Evolutionary conservation across 495 filamentous ascomycete genomes (phyloP), one percentile per base, ranked within the genome.

Genomic region (Aspergillus campestris): DNA sequence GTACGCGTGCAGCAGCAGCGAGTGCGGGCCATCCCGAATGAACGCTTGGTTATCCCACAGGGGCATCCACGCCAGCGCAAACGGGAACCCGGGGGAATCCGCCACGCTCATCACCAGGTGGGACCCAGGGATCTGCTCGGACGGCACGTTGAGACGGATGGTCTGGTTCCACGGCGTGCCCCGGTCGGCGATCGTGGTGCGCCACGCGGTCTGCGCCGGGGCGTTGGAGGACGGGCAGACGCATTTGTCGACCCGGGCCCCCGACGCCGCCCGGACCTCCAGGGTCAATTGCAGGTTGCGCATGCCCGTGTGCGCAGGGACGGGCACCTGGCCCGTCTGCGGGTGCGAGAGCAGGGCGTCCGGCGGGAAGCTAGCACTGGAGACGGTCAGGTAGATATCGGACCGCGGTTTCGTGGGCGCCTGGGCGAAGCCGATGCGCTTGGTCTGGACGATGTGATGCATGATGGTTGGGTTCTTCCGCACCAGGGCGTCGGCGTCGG

Each of bases 11-110:
- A 99, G 66, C 6, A 94, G 56, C 28, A 97, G 66, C 5, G 78
- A 79, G 62, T 97, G 94, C 34, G 77, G 65, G 0, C 89, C 92
- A 59, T 99, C 90, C 41, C 82, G 77, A 36, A 95, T 77, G 57
- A 99, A 97, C 3, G 94, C 91, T 42, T 89, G 83, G 6, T 87
- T 79, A 31, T 88, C 83, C 94, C 94, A 97, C 0, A 99, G 70
- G 1, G 94, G 92, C 74, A 99, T 82, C 78, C 89, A 91, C 9
- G 84, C 83, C 31, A 95, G 74, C 11, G 92, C 90, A 57, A 96
- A 94, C 0, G 92, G 88, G 34, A 84, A 83, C 40, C 82, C 80
- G 0, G 89, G 88, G 14, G 86, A 78, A 64, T 95, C 86, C 3
- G 88, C 82, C 34, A 99, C 61, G 44, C 83, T 86, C 79, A 97